Evolutionary conservation across 1,139 yeast species (phyloP).

Genomic region (Geotrichum cucujoidarum): DNA sequence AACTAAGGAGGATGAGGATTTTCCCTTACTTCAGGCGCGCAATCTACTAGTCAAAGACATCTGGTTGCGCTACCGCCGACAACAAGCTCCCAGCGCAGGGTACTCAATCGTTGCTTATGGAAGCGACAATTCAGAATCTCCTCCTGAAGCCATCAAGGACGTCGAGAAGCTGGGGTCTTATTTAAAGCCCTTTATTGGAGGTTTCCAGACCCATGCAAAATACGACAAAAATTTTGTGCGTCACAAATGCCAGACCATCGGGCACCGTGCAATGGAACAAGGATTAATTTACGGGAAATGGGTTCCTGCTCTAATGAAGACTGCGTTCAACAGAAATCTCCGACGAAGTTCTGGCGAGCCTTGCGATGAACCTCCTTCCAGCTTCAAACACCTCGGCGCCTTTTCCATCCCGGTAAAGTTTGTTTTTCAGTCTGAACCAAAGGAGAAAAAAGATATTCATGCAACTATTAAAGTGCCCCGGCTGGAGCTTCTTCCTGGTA

Average conservation of each 20-base stretch:
- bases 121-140: no score
- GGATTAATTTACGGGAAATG: background rate
- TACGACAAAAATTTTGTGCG: background rate
- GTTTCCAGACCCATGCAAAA: background rate
- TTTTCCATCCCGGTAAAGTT: constrained; percentile 6
- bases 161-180: background rate
- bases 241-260: background rate
- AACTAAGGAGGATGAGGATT: no score
- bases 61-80: constrained; percentile 3
- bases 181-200: background rate
- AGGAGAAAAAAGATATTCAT: background rate
- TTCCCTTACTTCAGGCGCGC: no score
- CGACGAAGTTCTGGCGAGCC: background rate
- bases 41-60: constrained; percentile 2
- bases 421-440: background rate
- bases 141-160: background rate
- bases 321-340: no score
- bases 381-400: background rate
- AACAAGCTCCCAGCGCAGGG: background rate
- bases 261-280: background rate
- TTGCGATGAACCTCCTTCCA: background rate
- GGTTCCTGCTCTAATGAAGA: no score
- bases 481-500: constrained; percentile 11
- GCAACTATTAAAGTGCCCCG: no score
- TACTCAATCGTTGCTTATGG: background rate